phyloP scores from a whole-genome alignment of 805 yeast genomes.

The Saccharomycopsis sp. region DNA sequence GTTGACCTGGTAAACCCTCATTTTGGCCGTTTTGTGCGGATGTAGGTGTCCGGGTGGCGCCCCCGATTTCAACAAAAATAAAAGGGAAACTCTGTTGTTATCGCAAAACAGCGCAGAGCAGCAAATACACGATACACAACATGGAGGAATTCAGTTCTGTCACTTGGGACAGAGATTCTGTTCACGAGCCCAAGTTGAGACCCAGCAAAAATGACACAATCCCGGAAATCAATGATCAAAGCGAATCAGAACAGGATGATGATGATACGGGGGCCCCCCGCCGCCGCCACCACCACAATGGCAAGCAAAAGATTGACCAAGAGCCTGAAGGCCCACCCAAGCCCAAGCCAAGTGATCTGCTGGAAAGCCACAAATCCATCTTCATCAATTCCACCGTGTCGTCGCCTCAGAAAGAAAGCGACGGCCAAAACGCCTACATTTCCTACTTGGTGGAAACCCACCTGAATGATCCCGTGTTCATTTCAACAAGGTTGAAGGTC shows the following conservation, averaged over 20 bases:
- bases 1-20: too few relatives aligned
- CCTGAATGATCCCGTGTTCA: conserved; percentile 54
- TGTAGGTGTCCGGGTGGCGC: too few relatives aligned
- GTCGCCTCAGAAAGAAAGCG: conserved; percentile 61
- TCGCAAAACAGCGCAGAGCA: too few relatives aligned
- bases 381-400: conserved; percentile 37
- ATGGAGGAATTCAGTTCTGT: conserved; percentile 18
- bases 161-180: conserved; percentile 18
- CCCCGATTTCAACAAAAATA: too few relatives aligned
- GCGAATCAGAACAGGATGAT: background rate
- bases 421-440: conserved; percentile 68
- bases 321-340: background rate
- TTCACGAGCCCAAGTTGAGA: background rate
- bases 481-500: conserved; percentile 36
- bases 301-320: conserved; percentile 1
- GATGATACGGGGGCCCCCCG: background rate
- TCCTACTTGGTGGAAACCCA: conserved; percentile 60
- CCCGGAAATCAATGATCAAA: background rate
- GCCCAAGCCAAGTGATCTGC: too few relatives aligned
- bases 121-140: too few relatives aligned
- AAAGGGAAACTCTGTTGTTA: too few relatives aligned
- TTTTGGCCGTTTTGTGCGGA: too few relatives aligned
- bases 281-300: background rate
- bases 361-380: conserved; percentile 17
- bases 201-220: background rate